Evolutionary conservation across 768 basidiomycete species (phyloP), one percentile per base, ranked within the genome.

Genomic region (Phylloporus scabripes): DNA sequence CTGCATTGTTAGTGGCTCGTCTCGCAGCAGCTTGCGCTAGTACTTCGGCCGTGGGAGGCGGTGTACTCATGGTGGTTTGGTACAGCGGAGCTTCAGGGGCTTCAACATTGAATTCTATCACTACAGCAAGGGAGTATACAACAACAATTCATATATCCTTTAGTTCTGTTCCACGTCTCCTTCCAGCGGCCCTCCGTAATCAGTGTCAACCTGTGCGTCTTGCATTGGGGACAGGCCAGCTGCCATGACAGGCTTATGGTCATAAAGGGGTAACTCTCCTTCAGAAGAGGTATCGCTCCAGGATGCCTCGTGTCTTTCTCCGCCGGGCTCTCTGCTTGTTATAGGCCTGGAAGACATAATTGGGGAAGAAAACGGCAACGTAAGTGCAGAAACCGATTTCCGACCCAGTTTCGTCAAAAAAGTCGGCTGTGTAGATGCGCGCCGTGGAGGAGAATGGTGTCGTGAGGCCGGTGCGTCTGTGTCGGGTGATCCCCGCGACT

Each of bases 261-360:
- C 57, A 36, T 55, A 49, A 12, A 54, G 38, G 3, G 57, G 49
- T 11, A 61, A 43, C 37, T 62, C 58, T 4, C 74, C 76, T 29
- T 78, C 80, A 14, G 78, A 78, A 10, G 80, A 82, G 46, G 75
- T 81, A 57, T 82, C 80, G 45, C 80, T 80, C 79, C 81, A 82
- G 1, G 61, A 60, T 37, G 65, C 63, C 40, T 73, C 75, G 15
- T 62, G 57, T 46, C 55, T 60, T 46, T 51, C 57, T n/a, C 68
- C 53, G 49, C 65, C 66, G 5, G 61, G 53, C 12, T 68, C 60
- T 33, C 56, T 60, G 38, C 59, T 53, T 32, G 47, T 50, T 23
- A 50, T 51, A 34, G 60, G 64, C 46, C 28, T 53, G 24, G 57
- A 36, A 42, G 61, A 46, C 53, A 40, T 60, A 34, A 61, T 53